Evolutionary conservation across 495 filamentous ascomycete species (phyloP).

Genomic region (Thermochaetoides thermophila): DNA sequence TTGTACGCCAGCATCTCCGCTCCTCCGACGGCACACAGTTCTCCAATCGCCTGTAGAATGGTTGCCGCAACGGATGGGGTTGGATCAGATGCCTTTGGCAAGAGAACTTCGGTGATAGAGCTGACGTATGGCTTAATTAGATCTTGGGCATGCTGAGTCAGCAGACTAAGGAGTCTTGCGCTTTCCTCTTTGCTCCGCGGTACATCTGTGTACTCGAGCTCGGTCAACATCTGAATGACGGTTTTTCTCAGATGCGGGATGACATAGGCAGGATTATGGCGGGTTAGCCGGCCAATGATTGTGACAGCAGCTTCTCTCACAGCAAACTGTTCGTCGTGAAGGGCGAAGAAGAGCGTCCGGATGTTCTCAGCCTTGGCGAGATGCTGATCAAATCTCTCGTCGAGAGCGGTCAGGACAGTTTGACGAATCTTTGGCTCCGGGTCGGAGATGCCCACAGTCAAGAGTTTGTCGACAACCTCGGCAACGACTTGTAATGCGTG

Average conservation of each 20-base stretch:
- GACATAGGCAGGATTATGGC: conserved; percentile 89
- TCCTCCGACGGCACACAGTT: conserved; percentile 84
- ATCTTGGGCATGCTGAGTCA: conserved; percentile 78
- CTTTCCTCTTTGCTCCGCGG: conserved; percentile 90
- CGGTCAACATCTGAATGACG: conserved; percentile 87
- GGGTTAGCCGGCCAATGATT: conserved; percentile 86
- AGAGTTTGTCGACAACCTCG: conserved; percentile 89
- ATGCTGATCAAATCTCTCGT: conserved; percentile 87
- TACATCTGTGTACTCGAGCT: conserved; percentile 89
- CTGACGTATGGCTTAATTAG: conserved; percentile 92
- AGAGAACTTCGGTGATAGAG: conserved; percentile 76
- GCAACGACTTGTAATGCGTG: conserved; percentile 93
- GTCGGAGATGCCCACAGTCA: conserved; percentile 89
- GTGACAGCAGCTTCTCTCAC: conserved; percentile 89
- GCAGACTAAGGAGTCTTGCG: conserved; percentile 78
- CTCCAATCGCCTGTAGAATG: conserved; percentile 83
- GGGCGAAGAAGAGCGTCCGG: conserved; percentile 80
- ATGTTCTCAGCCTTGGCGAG: conserved; percentile 93
- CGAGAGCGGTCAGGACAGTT: conserved; percentile 75
- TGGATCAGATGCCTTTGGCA: conserved; percentile 73
- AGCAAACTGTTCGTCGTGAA: conserved; percentile 87
- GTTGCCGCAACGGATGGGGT: conserved; percentile 81
- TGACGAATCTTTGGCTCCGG: conserved; percentile 74
- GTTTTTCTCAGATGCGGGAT: conserved; percentile 88
- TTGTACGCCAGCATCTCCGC: conserved; percentile 81